Conservation (phyloP, 2,329 filamentous ascomycete species). For the Claviceps sp. region DNA sequence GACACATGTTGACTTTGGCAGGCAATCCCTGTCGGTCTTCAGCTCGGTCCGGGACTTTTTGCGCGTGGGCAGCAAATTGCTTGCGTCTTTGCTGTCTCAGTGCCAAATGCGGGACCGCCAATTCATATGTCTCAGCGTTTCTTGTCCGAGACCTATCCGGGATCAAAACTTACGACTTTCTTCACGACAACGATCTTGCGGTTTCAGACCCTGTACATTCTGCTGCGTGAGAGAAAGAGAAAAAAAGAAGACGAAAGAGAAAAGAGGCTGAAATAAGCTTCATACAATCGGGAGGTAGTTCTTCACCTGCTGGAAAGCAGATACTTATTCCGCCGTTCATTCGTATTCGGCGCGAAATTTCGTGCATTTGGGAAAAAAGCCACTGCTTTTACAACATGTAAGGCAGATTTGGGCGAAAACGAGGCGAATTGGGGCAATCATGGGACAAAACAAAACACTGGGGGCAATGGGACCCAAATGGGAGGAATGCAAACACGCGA, state of each 20-base stretch:
- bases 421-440: too few species aligned
- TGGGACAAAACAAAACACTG: too few species aligned
- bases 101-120: neutral
- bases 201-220: neutral
- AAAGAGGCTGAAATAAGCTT: neutral
- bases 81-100: neutral
- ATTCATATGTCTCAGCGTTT: neutral
- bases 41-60: neutral
- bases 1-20: neutral
- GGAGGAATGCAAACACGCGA: too few species aligned
- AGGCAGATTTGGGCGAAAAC: too few species aligned
- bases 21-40: neutral
- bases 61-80: neutral
- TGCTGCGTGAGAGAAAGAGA: neutral
- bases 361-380: too few species aligned
- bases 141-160: neutral
- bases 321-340: too few species aligned
- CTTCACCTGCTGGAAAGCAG: neutral
- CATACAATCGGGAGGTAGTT: too few species aligned
- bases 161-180: neutral
- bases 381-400: too few species aligned
- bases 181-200: neutral
- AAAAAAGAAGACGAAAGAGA: neutral
- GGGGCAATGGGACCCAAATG: too few species aligned
- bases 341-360: too few species aligned